phyloP scores from a whole-genome alignment of 1,284 basidiomycete genomes.

The Microbotryomycetes sp. region DNA sequence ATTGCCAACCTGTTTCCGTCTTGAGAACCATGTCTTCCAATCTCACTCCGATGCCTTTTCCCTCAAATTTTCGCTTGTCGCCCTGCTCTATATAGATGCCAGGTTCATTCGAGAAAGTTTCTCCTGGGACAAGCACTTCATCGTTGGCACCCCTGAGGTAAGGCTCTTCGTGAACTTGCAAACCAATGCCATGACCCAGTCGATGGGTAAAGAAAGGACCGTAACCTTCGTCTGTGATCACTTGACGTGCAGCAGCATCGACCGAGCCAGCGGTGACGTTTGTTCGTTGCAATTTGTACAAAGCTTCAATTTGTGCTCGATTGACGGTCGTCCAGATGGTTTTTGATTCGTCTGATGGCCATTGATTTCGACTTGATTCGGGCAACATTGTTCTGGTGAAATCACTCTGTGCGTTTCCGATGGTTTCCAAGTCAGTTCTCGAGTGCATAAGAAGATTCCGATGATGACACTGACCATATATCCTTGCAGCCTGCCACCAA shows the following conservation, averaged over 20 bases:
- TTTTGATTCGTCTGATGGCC: constrained; percentile 26
- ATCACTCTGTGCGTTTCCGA: constrained; percentile 14
- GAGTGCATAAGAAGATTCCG: background rate
- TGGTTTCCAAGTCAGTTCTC: too few relatives aligned
- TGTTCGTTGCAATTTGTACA: constrained; percentile 45
- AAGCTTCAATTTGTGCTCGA: constrained; percentile 57
- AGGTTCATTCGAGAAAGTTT: constrained; percentile 71
- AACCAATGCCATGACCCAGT: constrained; percentile 71
- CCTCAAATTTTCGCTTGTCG: constrained; percentile 38
- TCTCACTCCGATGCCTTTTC: constrained; percentile 55
- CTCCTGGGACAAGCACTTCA: constrained; percentile 53
- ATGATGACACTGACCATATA: constrained; percentile 9
- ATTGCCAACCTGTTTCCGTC: constrained; percentile 47
- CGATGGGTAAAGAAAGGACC: constrained; percentile 69
- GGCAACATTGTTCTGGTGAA: constrained; percentile 29
- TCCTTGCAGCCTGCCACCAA: constrained; percentile 44
- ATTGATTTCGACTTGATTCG: background rate
- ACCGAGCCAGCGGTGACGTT: constrained; percentile 47
- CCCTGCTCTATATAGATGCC: constrained; percentile 71
- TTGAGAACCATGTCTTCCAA: constrained; percentile 78
- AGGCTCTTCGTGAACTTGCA: constrained; percentile 73
- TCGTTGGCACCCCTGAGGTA: constrained; percentile 62
- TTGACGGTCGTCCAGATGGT: constrained; percentile 62
- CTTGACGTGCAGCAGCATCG: constrained; percentile 59
- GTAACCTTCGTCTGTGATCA: constrained; percentile 50